Evolutionary conservation across 805 yeast genomes (phyloP).

Genomic region (Candida ortonii): DNA sequence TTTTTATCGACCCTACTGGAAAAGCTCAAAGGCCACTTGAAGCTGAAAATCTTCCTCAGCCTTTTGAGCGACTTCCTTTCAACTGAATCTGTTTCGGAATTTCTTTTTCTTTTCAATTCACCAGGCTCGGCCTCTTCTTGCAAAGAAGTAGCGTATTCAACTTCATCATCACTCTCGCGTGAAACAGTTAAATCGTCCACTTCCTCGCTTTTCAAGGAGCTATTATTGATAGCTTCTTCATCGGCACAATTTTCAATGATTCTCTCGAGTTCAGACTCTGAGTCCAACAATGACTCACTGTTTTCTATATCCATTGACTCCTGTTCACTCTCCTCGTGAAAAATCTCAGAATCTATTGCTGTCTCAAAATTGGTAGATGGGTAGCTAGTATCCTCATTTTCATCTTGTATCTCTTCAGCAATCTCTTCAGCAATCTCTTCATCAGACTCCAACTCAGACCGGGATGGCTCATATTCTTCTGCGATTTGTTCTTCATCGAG

Average conservation of each 20-base stretch:
- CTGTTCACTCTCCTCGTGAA: conserved; percentile 11
- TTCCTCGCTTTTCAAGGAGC: conserved; percentile 10
- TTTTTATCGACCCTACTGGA: too few relatives aligned
- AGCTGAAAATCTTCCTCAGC: too few relatives aligned
- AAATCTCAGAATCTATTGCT: conserved; percentile 1
- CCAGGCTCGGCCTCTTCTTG: too few relatives aligned
- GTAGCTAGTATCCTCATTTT: conserved; percentile 1
- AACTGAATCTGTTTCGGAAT: too few relatives aligned
- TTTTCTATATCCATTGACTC: conserved; percentile 3
- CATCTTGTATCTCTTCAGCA: conserved; percentile 3
- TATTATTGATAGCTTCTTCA: conserved; percentile 2
- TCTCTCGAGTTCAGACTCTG: conserved; percentile 12
- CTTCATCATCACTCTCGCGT: too few relatives aligned
- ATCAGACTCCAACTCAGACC: conserved; percentile 2
- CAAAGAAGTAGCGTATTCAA: too few relatives aligned
- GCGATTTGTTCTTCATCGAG: conserved; percentile 19
- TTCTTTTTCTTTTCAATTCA: too few relatives aligned
- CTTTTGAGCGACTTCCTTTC: too few relatives aligned
- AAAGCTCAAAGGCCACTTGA: too few relatives aligned
- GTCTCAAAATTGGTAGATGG: too few relatives aligned
- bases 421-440: conserved; percentile 2
- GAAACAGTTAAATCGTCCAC: too few relatives aligned
- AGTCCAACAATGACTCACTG: conserved; percentile 6
- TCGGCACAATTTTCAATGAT: conserved; percentile 7
- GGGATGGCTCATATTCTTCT: conserved; percentile 2